Percentiles rank a stretch among this genome's conserved stretches.
These are phyloP conservation scores for Leccinellum rugosiceps DNA, from an alignment of 768 basidiomycete genomes.

Conservation along the genomic window DNA sequence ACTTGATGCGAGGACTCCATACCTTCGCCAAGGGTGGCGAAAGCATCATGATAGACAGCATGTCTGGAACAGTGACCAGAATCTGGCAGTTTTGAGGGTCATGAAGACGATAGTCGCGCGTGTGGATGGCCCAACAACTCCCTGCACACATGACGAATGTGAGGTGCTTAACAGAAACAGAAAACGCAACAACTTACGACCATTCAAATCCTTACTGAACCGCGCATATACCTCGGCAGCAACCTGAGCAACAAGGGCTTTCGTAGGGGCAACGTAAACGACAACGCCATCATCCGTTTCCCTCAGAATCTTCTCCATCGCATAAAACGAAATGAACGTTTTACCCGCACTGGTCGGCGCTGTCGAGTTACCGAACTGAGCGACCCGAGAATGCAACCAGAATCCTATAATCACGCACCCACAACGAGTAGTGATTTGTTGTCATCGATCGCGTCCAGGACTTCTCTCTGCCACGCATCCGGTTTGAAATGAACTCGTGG, in stretches of 20 bases:
- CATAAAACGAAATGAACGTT: conserved; percentile 75
- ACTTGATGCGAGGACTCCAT: conserved; percentile 64
- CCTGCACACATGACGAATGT: conserved; percentile 31
- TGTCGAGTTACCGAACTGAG: conserved; percentile 21
- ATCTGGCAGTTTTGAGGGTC: conserved; percentile 69
- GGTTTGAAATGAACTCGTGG: conserved; percentile 59
- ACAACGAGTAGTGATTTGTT: conserved; percentile 63
- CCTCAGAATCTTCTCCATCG: conserved; percentile 67
- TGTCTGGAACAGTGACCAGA: conserved; percentile 70
- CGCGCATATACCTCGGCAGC: conserved; percentile 73
- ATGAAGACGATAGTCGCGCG: conserved; percentile 59
- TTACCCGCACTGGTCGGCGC: conserved; percentile 74
- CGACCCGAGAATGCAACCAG: not conserved
- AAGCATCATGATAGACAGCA: conserved; percentile 65
- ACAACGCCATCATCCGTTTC: conserved; percentile 63
- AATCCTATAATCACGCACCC: conserved; percentile 35
- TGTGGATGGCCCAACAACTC: conserved; percentile 63
- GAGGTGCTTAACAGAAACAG: not conserved
- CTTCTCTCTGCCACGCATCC: conserved; percentile 68
- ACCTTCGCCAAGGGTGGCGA: conserved; percentile 58
- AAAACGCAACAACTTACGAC: conserved; percentile 37
- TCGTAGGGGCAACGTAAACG: conserved; percentile 74
- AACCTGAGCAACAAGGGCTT: conserved; percentile 69
- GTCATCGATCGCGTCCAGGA: conserved; percentile 60
- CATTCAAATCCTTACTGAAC: conserved; percentile 53